Conservation (phyloP, 2,329 filamentous ascomycete species). For the Diaporthe longicolla region DNA sequence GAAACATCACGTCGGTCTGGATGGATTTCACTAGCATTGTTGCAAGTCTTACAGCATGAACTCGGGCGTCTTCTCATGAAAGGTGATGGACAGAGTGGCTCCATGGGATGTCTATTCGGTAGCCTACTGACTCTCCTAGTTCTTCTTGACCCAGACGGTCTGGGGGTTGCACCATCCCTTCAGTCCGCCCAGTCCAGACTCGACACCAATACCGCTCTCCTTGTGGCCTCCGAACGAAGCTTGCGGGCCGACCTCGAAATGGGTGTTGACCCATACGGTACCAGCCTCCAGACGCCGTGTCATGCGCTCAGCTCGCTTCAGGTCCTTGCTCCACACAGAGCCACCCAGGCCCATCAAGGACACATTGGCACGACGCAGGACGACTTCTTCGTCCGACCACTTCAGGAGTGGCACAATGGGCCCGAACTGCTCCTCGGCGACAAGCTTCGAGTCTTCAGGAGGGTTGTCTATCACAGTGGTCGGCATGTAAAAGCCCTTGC, state of each 20-base stretch:
- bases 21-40: too few species aligned
- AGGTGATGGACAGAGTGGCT: too few species aligned
- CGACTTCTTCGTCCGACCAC: conserved; percentile 61
- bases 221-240: conserved; percentile 66
- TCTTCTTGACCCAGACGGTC: conserved; percentile 15
- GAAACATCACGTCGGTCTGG: too few species aligned
- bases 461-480: conserved; percentile 75
- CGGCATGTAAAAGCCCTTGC: conserved; percentile 68
- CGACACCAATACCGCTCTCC: conserved; percentile 63
- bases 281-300: conserved; percentile 65
- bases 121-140: not conserved
- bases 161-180: conserved; percentile 50
- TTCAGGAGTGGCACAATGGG: conserved; percentile 62
- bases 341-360: conserved; percentile 65
- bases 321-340: conserved; percentile 66
- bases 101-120: too few species aligned
- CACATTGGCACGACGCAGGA: conserved; percentile 62
- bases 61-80: too few species aligned
- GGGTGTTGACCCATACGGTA: conserved; percentile 68
- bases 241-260: conserved; percentile 55
- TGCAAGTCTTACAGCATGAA: too few species aligned
- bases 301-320: conserved; percentile 62
- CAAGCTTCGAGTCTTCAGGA: conserved; percentile 68
- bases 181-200: conserved; percentile 57
- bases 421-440: conserved; percentile 67